Evolutionary conservation across 192 early-diverging fungal species (phyloP).

Genomic region (Linderina pennispora): DNA sequence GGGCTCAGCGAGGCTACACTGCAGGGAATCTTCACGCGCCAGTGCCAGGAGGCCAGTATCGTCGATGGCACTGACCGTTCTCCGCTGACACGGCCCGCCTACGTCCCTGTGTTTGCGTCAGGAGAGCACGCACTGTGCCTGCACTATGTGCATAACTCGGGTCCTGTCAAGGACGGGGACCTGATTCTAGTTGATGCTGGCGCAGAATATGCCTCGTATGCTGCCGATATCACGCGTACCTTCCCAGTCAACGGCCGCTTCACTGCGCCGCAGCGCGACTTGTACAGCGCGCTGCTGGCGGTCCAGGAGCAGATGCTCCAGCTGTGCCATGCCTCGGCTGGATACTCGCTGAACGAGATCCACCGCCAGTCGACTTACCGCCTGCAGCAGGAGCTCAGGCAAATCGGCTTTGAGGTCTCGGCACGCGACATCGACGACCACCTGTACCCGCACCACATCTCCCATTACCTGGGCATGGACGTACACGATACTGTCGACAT

Average conservation of each 20-base stretch:
- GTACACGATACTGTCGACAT: constrained; percentile 86
- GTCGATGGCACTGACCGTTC: constrained; percentile 13
- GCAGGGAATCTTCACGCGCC: constrained; percentile 69
- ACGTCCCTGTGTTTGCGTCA: constrained; percentile 94
- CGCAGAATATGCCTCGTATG: constrained; percentile 83
- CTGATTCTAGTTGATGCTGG: constrained; percentile 90
- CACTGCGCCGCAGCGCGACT: constrained; percentile 63
- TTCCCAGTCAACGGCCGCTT: constrained; percentile 92
- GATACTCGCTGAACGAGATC: constrained; percentile 70
- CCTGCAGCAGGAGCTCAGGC: constrained; percentile 63
- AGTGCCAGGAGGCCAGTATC: constrained; percentile 43
- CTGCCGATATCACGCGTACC: constrained; percentile 87
- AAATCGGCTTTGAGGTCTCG: constrained; percentile 60
- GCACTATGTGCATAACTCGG: constrained; percentile 92
- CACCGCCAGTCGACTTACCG: constrained; percentile 67
- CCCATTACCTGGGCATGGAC: constrained; percentile 92
- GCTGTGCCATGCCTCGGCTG: constrained; percentile 43
- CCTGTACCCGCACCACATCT: constrained; percentile 92
- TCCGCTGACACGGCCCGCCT: constrained; percentile 55
- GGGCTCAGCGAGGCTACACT: constrained; percentile 68
- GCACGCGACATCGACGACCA: constrained; percentile 67
- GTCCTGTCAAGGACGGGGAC: constrained; percentile 58
- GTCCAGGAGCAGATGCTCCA: constrained; percentile 82
- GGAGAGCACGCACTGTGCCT: constrained; percentile 86
- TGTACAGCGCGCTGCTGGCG: constrained; percentile 80